Conservation (phyloP, 495 filamentous ascomycete species). For the Letharia columbiana region DNA sequence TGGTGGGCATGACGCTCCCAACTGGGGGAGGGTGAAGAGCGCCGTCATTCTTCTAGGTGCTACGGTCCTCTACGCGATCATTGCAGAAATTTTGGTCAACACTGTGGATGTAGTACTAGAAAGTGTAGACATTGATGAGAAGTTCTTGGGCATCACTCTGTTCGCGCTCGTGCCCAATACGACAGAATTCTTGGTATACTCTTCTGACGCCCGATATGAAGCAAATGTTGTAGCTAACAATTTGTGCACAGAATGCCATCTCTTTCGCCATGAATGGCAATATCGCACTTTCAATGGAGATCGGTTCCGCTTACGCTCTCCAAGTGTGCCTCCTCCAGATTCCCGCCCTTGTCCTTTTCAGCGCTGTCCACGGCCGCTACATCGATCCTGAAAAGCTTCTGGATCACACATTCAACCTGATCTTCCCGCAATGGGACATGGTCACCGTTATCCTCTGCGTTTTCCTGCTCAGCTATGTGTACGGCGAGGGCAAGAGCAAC, state of each 20-base stretch:
- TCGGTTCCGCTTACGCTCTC: conserved; percentile 92
- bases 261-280: conserved; percentile 99
- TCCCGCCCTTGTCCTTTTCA: conserved; percentile 86
- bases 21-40: conserved; percentile 91
- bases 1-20: conserved; percentile 93
- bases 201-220: conserved; percentile 40
- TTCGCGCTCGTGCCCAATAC: conserved; percentile 98
- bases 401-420: conserved; percentile 77
- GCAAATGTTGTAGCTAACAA: conserved; percentile 29
- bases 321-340: conserved; percentile 98
- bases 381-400: conserved; percentile 50
- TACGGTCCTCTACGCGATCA: conserved; percentile 86
- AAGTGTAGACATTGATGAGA: conserved; percentile 87
- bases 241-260: conserved; percentile 70
- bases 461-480: conserved; percentile 94
- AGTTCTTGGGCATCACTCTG: conserved; percentile 94
- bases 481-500: conserved; percentile 85
- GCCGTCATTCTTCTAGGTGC: conserved; percentile 81
- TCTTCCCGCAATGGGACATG: conserved; percentile 99
- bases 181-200: conserved; percentile 69
- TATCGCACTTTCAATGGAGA: conserved; percentile 98
- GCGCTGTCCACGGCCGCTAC: conserved; percentile 49
- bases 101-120: conserved; percentile 92
- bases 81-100: conserved; percentile 93
- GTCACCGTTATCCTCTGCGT: conserved; percentile 95